Conservation (phyloP, 768 basidiomycete genomes). For the Cystofilobasidium capitatum region DNA sequence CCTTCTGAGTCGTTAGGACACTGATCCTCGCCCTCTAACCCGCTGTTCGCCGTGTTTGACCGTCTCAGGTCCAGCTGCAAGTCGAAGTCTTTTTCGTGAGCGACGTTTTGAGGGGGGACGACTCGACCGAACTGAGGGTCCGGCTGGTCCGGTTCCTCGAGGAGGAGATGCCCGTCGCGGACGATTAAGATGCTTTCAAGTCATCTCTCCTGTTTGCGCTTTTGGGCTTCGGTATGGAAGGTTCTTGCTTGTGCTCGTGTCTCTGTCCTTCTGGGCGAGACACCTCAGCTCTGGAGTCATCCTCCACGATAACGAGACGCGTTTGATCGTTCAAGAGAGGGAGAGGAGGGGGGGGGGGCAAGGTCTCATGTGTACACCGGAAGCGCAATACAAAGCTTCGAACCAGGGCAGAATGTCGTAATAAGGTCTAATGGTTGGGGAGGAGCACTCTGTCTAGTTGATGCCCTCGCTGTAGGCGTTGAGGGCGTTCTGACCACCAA, state of each 20-base stretch:
- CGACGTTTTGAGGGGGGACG: slow-evolving; percentile 85
- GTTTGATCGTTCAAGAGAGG: no score
- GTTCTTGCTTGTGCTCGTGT: no score
- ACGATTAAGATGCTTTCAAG: no score
- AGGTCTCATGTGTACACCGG: no score
- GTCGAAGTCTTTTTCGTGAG: slow-evolving; percentile 81
- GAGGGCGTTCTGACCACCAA: slow-evolving; percentile 30
- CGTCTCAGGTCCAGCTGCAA: slow-evolving; percentile 82
- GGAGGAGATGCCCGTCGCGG: slow-evolving; percentile 58
- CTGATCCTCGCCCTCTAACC: background rate
- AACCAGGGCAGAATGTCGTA: no score
- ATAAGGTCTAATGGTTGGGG: background rate
- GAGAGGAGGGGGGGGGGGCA: no score
- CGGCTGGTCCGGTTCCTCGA: slow-evolving; percentile 83
- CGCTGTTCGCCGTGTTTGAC: background rate
- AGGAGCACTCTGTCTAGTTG: background rate
- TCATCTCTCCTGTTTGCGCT: no score
- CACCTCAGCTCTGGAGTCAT: no score
- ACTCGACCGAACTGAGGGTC: slow-evolving; percentile 85
- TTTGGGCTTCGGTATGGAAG: no score
- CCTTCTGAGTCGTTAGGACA: background rate
- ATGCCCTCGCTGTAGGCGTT: background rate
- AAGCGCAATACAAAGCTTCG: no score
- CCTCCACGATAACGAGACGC: no score
- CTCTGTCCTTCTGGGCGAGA: no score